phyloP scores from a whole-genome alignment of 352 stramenopile species.

The Phytophthora citricola region DNA sequence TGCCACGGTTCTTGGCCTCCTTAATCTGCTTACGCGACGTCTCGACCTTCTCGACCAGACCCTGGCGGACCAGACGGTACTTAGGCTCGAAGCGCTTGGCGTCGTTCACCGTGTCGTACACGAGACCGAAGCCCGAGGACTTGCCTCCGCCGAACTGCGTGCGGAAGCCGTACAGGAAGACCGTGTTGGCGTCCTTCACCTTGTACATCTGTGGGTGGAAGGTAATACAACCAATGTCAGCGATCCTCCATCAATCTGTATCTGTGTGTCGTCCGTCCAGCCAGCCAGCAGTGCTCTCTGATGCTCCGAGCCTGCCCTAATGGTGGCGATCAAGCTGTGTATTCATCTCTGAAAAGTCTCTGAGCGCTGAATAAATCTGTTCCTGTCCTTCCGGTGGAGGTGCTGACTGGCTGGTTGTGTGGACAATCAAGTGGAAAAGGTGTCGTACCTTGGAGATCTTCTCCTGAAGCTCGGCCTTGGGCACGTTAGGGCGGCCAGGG shows the following conservation, averaged over 20 bases:
- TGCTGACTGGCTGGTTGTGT: constrained; percentile 2
- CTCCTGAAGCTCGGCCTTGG: constrained; percentile 97
- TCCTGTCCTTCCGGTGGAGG: constrained; percentile 8
- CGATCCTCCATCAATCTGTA: constrained; percentile 7
- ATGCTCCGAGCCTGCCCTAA: not conserved
- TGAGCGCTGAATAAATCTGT: constrained; percentile 9
- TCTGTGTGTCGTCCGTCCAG: constrained; percentile 17
- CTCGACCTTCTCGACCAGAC: constrained; percentile 95
- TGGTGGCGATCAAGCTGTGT: not conserved
- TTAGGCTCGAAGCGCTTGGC: constrained; percentile 99
- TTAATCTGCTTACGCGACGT: constrained; percentile 99
- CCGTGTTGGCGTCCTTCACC: constrained; percentile 94
- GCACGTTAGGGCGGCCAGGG: constrained; percentile 96
- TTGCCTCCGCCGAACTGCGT: constrained; percentile 98
- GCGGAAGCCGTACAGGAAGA: constrained; percentile 98
- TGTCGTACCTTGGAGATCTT: constrained; percentile 95
- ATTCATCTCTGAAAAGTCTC: constrained; percentile 13
- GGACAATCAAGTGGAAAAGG: not conserved
- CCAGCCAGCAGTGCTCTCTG: constrained; percentile 23
- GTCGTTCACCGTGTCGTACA: constrained; percentile 99
- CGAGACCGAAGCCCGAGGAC: constrained; percentile 97
- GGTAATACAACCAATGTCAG: constrained; percentile 23
- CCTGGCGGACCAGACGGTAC: constrained; percentile 95
- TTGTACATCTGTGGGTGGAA: constrained; percentile 92
- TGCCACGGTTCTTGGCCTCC: constrained; percentile 99